A percentile compares a stretch with the other conserved stretches of the same genome.
Conservation (phyloP, 2,329 filamentous ascomycete genomes). For the Neocucurbitaria cava region DNA sequence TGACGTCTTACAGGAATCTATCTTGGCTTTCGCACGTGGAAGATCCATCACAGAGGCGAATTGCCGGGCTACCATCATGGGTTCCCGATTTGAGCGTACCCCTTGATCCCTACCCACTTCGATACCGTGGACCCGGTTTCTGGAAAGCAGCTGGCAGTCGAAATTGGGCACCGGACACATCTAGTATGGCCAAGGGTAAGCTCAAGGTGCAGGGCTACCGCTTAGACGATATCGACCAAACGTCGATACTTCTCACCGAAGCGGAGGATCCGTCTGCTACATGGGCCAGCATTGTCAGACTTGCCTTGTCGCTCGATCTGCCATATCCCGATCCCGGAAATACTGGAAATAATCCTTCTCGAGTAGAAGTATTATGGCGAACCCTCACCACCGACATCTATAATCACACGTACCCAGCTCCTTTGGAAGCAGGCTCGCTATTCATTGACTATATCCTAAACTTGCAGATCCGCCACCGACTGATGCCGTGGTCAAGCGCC, state of each 20-base stretch:
- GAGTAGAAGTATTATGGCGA: constrained; percentile 32
- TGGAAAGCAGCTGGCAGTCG: constrained; percentile 24
- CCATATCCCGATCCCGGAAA: constrained; percentile 20
- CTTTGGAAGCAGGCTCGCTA: constrained; percentile 13
- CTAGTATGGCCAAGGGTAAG: constrained; percentile 19
- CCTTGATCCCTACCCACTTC: constrained; percentile 32
- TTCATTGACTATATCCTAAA: constrained; percentile 40
- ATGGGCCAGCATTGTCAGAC: constrained; percentile 31
- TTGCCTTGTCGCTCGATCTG: constrained; percentile 23
- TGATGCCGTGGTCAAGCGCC: constrained; percentile 35
- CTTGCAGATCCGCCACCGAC: constrained; percentile 33
- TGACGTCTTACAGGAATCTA: constrained; percentile 25
- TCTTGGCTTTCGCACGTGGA: constrained; percentile 33
- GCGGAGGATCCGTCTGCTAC: constrained; percentile 22
- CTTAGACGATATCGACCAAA: constrained; percentile 22
- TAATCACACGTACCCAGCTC: constrained; percentile 26
- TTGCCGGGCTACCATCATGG: constrained; percentile 30
- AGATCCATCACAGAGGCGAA: constrained; percentile 23
- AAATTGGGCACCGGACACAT: constrained; percentile 17
- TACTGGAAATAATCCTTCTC: constrained; percentile 12
- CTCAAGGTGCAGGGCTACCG: constrained; percentile 28
- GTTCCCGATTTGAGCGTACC: constrained; percentile 34
- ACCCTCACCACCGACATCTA: constrained; percentile 36
- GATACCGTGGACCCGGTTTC: constrained; percentile 21
- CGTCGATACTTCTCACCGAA: constrained; percentile 21